Evolutionary conservation across 2,329 filamentous ascomycete genomes (phyloP), one percentile per base, ranked within the genome.

Genomic region (Thelonectria blattea): DNA sequence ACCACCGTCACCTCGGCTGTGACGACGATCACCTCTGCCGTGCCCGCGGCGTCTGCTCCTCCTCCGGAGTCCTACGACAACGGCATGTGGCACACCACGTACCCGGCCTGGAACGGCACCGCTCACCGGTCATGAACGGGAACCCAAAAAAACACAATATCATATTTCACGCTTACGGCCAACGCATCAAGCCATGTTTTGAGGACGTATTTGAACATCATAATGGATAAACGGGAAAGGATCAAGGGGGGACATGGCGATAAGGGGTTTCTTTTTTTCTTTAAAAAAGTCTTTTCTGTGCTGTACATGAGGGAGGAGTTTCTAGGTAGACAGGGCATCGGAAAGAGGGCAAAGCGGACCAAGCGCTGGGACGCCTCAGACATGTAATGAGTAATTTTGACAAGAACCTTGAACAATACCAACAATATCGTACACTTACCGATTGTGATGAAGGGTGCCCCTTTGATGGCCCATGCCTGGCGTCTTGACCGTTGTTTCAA

Each of bases 1-100:
- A 53, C 63, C 7, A 61, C 59, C 8, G 65, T 63, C 47, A 14
- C 58, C 24, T 58, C 64, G 17, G 48, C 64, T 43, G 20, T 53
- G 47, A 46, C 58, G 27, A 34, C 34, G 3, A 2, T 37, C 34
- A 37, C 56, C 32, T 15, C 54, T 4, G 27, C 27, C 56, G 30
- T 50, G 17, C 54, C 58, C 6, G 45, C 32, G 24, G 45, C 65
- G 11, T 63, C 64, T 10, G 66, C 70, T 14, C 58, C 66, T 30
- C 65, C 71, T n/a, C 65, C 66, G 34, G 27, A 30, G 27, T 74
- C 73, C 12, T 72, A 76, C 42, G 79, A 82, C 56, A 65, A 82
- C 54, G 80, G 80, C 17, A 69, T 69, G 51, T 82, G 80, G 81
- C 79, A 80, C 58, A 80, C 80, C 3, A 74, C 74, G 0, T 82